Conservation (phyloP, 345 rosid genomes). For the Lumnitzera racemosa region DNA sequence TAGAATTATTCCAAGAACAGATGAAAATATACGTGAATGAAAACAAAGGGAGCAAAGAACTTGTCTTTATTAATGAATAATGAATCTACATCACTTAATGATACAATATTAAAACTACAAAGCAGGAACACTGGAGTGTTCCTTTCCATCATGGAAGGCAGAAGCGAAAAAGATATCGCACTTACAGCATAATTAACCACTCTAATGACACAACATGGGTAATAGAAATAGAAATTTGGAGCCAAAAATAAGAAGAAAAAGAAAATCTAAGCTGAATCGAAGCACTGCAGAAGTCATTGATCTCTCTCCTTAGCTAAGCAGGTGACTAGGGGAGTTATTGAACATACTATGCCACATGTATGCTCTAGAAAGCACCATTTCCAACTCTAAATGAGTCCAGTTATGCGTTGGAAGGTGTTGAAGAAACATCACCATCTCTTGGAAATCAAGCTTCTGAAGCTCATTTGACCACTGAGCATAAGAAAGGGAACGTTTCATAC, state of each 20-base stretch:
- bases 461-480: slow-evolving; percentile 77
- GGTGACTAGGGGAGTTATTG: slow-evolving; percentile 33
- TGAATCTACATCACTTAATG: slow-evolving; percentile 1
- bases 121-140: not conserved
- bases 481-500: not conserved
- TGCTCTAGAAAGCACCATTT: slow-evolving; percentile 84
- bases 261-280: not conserved
- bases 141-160: not conserved
- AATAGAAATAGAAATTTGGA: not conserved
- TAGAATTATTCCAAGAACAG: too few species aligned
- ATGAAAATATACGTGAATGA: too few species aligned
- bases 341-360: slow-evolving; percentile 95
- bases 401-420: slow-evolving; percentile 89
- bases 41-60: too few species aligned
- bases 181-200: not conserved
- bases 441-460: slow-evolving; percentile 89
- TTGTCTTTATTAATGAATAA: not conserved
- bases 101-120: not conserved
- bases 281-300: not conserved
- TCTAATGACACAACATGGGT: not conserved
- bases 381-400: slow-evolving; percentile 87
- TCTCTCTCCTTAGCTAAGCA: slow-evolving; percentile 7
- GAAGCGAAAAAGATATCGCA: not conserved
- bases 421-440: slow-evolving; percentile 97
- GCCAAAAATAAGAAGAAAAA: not conserved